These are phyloP conservation scores for Gnomoniopsis smithogilvyi DNA, from an alignment of 2,329 filamentous ascomycete species.

Conservation along the genomic window DNA sequence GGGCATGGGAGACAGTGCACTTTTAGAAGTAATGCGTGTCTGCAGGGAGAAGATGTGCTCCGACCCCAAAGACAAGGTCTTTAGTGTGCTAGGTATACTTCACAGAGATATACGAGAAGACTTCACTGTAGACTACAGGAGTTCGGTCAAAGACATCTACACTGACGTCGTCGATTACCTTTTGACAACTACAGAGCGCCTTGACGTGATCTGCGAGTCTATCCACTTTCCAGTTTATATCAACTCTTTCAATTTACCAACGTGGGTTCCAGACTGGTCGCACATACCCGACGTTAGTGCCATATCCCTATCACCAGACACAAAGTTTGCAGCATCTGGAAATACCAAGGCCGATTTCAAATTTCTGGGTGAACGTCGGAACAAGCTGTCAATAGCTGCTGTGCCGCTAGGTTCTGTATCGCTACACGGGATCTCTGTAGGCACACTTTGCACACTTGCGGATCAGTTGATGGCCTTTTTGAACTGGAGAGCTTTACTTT, in stretches of 20 bases:
- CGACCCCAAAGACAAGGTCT: too few species aligned
- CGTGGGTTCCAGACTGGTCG: constrained; percentile 36
- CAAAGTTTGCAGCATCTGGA: constrained; percentile 23
- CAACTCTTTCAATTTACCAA: constrained; percentile 26
- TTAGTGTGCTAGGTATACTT: too few species aligned
- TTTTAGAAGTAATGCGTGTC: too few species aligned
- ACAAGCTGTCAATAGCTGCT: constrained; percentile 27
- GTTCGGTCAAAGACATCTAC: constrained; percentile 31
- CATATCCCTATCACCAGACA: constrained; percentile 14
- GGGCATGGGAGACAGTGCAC: too few species aligned
- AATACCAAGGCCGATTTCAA: constrained; percentile 19
- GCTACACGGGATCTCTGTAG: constrained; percentile 25
- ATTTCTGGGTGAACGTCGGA: constrained; percentile 23
- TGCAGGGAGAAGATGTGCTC: too few species aligned
- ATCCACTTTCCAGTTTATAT: constrained; percentile 29
- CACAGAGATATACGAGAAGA: too few species aligned
- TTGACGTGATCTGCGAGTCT: constrained; percentile 33
- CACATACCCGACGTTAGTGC: constrained; percentile 22
- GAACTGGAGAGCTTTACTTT: constrained; percentile 29
- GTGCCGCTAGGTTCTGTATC: constrained; percentile 26
- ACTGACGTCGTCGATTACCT: constrained; percentile 31
- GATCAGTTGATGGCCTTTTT: constrained; percentile 35
- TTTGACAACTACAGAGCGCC: constrained; percentile 21
- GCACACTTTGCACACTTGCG: constrained; percentile 24
- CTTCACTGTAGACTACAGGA: constrained; percentile 28